A percentile compares a stretch with the other conserved stretches of the same genome.
Evolutionary conservation across 2,329 filamentous ascomycete genomes (phyloP).

Genomic region (Penicillium sp.): DNA sequence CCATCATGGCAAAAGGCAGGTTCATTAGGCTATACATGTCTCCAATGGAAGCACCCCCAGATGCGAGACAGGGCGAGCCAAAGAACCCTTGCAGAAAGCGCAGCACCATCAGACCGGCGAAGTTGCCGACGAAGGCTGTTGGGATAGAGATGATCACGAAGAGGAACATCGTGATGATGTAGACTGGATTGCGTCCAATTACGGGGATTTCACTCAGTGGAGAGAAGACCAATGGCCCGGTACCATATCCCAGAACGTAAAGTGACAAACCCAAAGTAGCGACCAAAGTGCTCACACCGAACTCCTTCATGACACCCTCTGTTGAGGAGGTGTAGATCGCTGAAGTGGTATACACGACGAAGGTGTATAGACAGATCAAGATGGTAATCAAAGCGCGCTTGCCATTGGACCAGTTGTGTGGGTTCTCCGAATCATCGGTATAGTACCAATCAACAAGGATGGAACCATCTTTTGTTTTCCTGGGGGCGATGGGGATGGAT

Average conservation of each 20-base stretch:
- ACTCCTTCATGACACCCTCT: slow-evolving; percentile 24
- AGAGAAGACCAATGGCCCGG: slow-evolving; percentile 64
- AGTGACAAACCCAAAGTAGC: slow-evolving; percentile 34
- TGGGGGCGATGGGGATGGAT: slow-evolving; percentile 31
- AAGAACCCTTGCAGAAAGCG: slow-evolving; percentile 66
- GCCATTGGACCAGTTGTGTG: slow-evolving; percentile 33
- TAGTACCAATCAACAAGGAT: slow-evolving; percentile 38
- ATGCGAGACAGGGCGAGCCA: slow-evolving; percentile 63
- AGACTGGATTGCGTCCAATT: slow-evolving; percentile 66
- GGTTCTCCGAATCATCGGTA: slow-evolving; percentile 26
- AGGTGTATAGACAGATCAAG: slow-evolving; percentile 35
- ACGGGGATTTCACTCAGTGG: slow-evolving; percentile 65
- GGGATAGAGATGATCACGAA: slow-evolving; percentile 67
- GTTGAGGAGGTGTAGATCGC: slow-evolving; percentile 33
- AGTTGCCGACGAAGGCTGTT: slow-evolving; percentile 61
- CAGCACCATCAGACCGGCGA: slow-evolving; percentile 61
- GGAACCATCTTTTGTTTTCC: slow-evolving; percentile 36
- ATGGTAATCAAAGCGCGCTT: slow-evolving; percentile 26
- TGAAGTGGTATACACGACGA: slow-evolving; percentile 37
- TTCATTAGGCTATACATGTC: slow-evolving; percentile 54
- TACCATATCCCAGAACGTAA: slow-evolving; percentile 47
- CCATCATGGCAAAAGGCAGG: slow-evolving; percentile 58
- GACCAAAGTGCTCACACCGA: slow-evolving; percentile 27
- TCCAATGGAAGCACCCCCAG: slow-evolving; percentile 47
- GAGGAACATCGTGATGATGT: slow-evolving; percentile 64